Base-by-base conservation (phyloP, 2,329 filamentous ascomycete genomes). In the Clathrospora elynae region DNA sequence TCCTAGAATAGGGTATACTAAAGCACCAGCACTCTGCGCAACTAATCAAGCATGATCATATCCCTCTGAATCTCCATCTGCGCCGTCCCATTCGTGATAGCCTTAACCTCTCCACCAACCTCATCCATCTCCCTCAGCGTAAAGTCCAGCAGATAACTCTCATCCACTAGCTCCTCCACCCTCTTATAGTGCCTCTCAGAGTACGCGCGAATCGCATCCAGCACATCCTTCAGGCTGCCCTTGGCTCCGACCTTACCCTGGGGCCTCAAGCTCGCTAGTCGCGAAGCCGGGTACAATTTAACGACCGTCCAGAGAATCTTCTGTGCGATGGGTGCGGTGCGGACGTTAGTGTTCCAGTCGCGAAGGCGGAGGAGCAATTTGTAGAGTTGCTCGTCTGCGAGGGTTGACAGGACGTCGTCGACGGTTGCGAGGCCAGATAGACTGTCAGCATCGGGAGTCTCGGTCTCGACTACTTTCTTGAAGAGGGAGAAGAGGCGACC, bases 311-410 rank as follows among this genome's bases (percentile, higher is more conserved):
- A 87, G 6, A 99, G 74, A 10, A 99, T 85, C 22, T 86, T 83
- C 71, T 99, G 93, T 1, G 93, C 88, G 1, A 97, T 84, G 4
- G 85, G 81, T 1, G 90, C 86, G 3, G 90, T 95, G 49, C 89
- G 81, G 0, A 90, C 90, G 59, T 97, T 97, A 4, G 93, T 95
- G 67, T 99, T 99, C 93, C 93, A 99, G 72, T 99, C 93, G 31
- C 95, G 81, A 30, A 96, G 73, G 45, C 93, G 80, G 24, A 92
- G 76, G 1, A 99, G 79, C 10, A 99, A 79, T 5, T 83, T 77
- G 71, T 89, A 95, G 10, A 99, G 80, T 67, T 97, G 92, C 57
- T 92, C 87, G 57, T 93, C 86, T 4, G 86, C 86, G 5, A 99
- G 78, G 9, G 75, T 81, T n/a, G 78, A 82, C 1, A 99, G 76